Evolutionary conservation across 2,329 filamentous ascomycete genomes (phyloP).

Genomic region (Monosporascus cannonballus): DNA sequence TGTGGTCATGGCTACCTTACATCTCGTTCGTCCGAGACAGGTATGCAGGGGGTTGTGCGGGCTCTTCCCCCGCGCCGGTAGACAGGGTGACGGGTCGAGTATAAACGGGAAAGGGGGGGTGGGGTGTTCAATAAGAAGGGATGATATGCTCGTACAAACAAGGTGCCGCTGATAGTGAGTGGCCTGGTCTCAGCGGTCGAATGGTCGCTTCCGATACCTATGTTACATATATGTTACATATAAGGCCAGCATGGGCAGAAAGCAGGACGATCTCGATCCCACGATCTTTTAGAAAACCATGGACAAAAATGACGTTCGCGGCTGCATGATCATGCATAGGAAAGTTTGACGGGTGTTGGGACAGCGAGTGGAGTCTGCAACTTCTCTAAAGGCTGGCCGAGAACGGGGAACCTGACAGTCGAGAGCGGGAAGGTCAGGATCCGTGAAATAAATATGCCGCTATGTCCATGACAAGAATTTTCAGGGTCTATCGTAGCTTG

Average conservation of each 20-base stretch:
- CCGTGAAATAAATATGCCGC: background rate
- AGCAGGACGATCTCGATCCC: background rate
- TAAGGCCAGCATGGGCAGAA: background rate
- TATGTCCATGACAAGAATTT: background rate
- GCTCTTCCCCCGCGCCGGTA: no score
- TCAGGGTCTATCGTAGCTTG: background rate
- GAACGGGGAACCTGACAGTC: background rate
- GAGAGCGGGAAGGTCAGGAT: background rate
- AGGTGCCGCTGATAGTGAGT: no score
- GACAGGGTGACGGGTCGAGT: no score
- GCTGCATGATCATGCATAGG: background rate
- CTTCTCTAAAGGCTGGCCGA: background rate
- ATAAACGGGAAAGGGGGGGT: no score
- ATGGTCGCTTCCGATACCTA: no score
- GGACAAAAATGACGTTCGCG: background rate
- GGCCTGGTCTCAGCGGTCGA: no score
- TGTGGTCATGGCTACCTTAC: no score
- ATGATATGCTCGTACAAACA: no score
- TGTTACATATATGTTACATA: background rate
- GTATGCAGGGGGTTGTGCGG: no score
- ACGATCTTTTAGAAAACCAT: background rate
- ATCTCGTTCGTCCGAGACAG: no score
- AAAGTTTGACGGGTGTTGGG: background rate
- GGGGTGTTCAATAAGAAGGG: no score
- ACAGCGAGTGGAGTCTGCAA: background rate